Evolutionary conservation across 202 grass and related monocot genomes (phyloP).

Genomic region (Digitaria exilis): DNA sequence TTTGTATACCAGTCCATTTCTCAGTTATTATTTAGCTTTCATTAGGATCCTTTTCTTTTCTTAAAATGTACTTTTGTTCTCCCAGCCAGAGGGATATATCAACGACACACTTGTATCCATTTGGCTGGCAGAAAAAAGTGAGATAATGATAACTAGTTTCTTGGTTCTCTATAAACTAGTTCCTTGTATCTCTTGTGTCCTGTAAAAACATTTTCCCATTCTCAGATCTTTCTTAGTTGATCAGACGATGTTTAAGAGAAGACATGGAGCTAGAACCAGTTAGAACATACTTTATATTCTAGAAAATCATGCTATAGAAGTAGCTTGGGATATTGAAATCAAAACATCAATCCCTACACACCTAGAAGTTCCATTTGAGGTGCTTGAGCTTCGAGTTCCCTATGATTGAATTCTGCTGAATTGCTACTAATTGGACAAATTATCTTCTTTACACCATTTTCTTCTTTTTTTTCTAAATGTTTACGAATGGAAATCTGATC

Average conservation of each 20-base stretch:
- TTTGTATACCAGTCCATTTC: background rate
- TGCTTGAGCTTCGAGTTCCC: no score
- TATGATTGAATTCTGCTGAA: no score
- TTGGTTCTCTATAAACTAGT: background rate
- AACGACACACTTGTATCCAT: no score
- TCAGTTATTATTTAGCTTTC: background rate
- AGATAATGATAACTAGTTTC: background rate
- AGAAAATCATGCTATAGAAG: background rate
- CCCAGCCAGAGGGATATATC: constrained; percentile 12
- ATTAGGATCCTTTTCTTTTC: background rate
- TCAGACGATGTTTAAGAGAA: constrained; percentile 40
- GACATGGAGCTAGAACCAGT: constrained; percentile 69
- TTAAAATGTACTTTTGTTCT: constrained; percentile 15
- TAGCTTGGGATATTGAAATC: background rate
- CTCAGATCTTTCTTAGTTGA: constrained; percentile 62
- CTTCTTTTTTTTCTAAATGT: no score
- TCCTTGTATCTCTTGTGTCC: background rate
- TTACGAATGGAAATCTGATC: no score
- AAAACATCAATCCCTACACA: no score
- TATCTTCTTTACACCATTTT: no score
- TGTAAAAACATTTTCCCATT: constrained; percentile 32
- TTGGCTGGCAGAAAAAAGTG: constrained; percentile 47
- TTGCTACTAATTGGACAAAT: no score
- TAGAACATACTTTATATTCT: constrained; percentile 33
- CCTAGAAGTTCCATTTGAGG: no score